Percentiles rank a stretch among this genome's conserved stretches.
These are phyloP conservation scores for Colletotrichum sp. DNA, from an alignment of 2,329 filamentous ascomycete genomes.

Conservation along the genomic window DNA sequence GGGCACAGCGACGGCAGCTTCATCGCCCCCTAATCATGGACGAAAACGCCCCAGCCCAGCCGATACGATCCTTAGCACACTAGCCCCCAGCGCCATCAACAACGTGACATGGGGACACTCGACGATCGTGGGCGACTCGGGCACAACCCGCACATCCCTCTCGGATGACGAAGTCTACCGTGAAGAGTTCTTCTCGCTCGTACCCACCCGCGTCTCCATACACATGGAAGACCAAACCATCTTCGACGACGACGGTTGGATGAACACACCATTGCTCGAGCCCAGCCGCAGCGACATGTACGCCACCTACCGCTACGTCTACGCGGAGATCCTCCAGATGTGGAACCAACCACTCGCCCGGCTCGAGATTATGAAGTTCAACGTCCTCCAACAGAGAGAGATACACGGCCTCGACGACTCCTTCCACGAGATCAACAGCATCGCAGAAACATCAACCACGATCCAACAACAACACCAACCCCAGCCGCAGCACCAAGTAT, in stretches of 20 bases:
- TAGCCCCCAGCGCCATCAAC: slow-evolving; percentile 48
- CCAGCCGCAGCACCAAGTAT: slow-evolving; percentile 42
- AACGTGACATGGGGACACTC: slow-evolving; percentile 58
- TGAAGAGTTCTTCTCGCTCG: slow-evolving; percentile 51
- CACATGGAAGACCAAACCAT: slow-evolving; percentile 66
- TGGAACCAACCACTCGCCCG: slow-evolving; percentile 68
- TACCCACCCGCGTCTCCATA: slow-evolving; percentile 58
- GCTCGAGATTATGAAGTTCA: slow-evolving; percentile 74
- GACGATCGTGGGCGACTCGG: slow-evolving; percentile 49
- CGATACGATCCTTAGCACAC: slow-evolving; percentile 61
- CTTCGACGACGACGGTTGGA: slow-evolving; percentile 73
- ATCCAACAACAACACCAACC: slow-evolving; percentile 32
- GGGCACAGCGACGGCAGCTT: slow-evolving; percentile 36
- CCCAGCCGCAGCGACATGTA: slow-evolving; percentile 53
- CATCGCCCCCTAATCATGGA: slow-evolving; percentile 47
- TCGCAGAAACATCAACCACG: slow-evolving; percentile 36
- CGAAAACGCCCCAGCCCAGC: slow-evolving; percentile 66
- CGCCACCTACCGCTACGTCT: slow-evolving; percentile 67
- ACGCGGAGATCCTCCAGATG: slow-evolving; percentile 72
- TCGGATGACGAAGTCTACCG: slow-evolving; percentile 58
- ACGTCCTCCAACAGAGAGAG: slow-evolving; percentile 59
- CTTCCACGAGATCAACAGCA: slow-evolving; percentile 40
- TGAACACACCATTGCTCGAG: slow-evolving; percentile 64
- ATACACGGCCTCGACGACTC: slow-evolving; percentile 32
- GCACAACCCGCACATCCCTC: slow-evolving; percentile 54